Percentiles rank a stretch among this genome's conserved stretches.
These are phyloP conservation scores for Trichophyton equinum DNA, from an alignment of 2,329 filamentous ascomycete genomes.

Conservation along the genomic window DNA sequence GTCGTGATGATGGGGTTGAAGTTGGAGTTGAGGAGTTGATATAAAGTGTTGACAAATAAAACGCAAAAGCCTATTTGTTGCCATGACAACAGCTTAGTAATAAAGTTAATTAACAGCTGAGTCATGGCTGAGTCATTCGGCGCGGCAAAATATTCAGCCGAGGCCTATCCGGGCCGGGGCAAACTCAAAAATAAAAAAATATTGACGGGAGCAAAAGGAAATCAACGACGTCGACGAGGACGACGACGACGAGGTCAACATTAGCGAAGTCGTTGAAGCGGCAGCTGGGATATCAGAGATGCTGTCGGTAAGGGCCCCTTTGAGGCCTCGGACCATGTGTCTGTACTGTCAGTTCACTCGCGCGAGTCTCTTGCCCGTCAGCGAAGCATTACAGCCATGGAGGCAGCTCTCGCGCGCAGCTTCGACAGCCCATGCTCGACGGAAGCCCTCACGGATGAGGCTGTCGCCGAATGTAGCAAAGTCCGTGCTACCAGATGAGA, in stretches of 20 bases:
- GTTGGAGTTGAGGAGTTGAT: slow-evolving; percentile 3
- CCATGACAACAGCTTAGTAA: background rate
- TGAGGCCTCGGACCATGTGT: slow-evolving; percentile 18
- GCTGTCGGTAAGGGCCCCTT: background rate
- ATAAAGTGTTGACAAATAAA: slow-evolving; percentile 6
- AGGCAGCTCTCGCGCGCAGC: background rate
- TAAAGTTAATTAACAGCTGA: background rate
- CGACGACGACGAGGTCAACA: background rate
- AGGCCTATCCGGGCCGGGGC: no score
- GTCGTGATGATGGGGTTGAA: background rate
- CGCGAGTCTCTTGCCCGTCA: background rate
- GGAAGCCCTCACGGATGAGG: slow-evolving; percentile 28
- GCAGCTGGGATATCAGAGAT: background rate
- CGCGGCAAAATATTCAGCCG: background rate
- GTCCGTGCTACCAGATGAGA: slow-evolving; percentile 13
- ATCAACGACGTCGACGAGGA: background rate
- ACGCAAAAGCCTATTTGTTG: background rate
- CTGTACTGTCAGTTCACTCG: slow-evolving; percentile 22
- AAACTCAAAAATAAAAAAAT: background rate
- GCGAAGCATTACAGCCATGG: background rate
- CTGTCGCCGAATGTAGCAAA: slow-evolving; percentile 30
- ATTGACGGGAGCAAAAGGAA: background rate
- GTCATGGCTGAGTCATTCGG: background rate
- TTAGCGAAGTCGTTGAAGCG: background rate
- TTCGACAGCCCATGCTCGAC: slow-evolving; percentile 14